Evolutionary conservation across 75 land plant species (phyloP), one percentile per base, ranked within the genome.

Genomic region (Cryptomeria japonica): DNA sequence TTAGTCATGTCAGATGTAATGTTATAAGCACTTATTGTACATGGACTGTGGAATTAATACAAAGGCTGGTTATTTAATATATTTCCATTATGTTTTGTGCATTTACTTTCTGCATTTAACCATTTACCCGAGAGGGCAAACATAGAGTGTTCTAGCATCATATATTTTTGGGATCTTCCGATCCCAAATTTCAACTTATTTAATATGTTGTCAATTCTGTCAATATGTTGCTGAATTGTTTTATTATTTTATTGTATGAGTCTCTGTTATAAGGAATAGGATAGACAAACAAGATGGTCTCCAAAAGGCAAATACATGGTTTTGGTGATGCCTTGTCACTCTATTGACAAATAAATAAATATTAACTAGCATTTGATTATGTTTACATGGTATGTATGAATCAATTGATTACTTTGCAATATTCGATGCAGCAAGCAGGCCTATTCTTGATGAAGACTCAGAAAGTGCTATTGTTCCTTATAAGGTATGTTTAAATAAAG

Each of bases 391-490:
- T 70, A 70, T 34, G 28, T 28, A 3, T 22, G 70, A 8, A 64
- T 25, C 70, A 5, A 58, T 22, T 64, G 70, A 64, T 25, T 64
- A 22, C n/a, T 64, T 64, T 64, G 37, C 38, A 34, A 34, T 37
- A 34, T 37, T 55, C 2, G 3, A 28, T 85, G 64, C 86, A 85
- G 86, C 25, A n/a, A 37, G 64, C 64, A 85, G 56, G 15, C 68
- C 64, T 36, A 36, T 49, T 85, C 34, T 85, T 55, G 86, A 85
- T 55, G 86, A 85, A 37, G 51, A 34, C 22, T 85, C 64, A 55
- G 86, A 85, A 34, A 53, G 41, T 36, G 86, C 86, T 44, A 85
- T 85, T 85, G 86, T 85, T 85, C 86, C 86, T 85, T 85, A 55
- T 55, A 51, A 85, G 86, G 86, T 85, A 53, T 18, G 84, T 82